Conservation (phyloP, 2,329 filamentous ascomycete genomes). For the Catunica adiposa region DNA sequence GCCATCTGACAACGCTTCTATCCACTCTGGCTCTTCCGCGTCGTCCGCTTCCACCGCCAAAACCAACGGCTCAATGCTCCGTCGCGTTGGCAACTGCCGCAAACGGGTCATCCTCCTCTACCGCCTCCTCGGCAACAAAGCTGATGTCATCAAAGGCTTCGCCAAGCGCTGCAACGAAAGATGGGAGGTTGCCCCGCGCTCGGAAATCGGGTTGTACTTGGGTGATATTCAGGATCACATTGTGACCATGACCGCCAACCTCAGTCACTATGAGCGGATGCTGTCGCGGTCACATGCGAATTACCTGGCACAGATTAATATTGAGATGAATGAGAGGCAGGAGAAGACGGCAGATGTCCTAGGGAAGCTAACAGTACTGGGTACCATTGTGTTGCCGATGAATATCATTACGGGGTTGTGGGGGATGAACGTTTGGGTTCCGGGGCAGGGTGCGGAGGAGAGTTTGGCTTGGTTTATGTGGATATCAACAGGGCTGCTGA, state of each 20-base stretch:
- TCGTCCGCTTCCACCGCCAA: constrained; percentile 21
- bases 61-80: constrained; percentile 64
- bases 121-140: constrained; percentile 84
- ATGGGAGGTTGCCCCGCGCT: constrained; percentile 88
- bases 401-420: constrained; percentile 97
- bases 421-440: constrained; percentile 98
- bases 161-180: constrained; percentile 96
- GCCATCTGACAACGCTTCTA: constrained; percentile 26
- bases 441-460: constrained; percentile 67
- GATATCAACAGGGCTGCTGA: constrained; percentile 56
- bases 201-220: constrained; percentile 91
- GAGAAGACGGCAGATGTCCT: constrained; percentile 92
- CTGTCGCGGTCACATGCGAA: constrained; percentile 84
- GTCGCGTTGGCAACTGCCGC: constrained; percentile 79
- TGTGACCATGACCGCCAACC: constrained; percentile 92
- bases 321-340: constrained; percentile 94
- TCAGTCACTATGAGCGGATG: constrained; percentile 91
- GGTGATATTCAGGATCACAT: constrained; percentile 99
- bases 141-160: constrained; percentile 97
- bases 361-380: constrained; percentile 84
- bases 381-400: constrained; percentile 95
- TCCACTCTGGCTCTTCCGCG: constrained; percentile 13
- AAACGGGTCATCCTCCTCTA: constrained; percentile 97
- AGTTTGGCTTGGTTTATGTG: constrained; percentile 61
- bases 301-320: constrained; percentile 98